phyloP scores from a whole-genome alignment of 345 rosid species.

The Pugionium dolabratum region DNA sequence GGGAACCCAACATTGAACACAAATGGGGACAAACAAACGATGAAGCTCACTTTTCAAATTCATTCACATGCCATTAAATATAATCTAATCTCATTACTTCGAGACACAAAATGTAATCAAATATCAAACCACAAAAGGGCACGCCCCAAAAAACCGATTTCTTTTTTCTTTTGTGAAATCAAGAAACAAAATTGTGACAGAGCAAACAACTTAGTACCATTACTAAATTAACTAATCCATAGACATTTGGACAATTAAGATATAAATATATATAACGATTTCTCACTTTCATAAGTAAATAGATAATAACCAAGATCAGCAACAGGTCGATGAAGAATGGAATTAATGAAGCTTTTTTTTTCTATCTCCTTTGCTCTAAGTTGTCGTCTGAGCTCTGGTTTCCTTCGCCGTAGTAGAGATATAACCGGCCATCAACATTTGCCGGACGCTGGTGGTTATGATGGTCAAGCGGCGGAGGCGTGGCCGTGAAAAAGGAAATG shows the following conservation, averaged over 20 bases:
- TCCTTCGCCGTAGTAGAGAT: conserved; percentile 56
- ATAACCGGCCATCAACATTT: conserved; percentile 31
- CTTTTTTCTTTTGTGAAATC: conserved; percentile 47
- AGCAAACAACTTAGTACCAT: conserved; percentile 34
- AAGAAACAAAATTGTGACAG: conserved; percentile 40
- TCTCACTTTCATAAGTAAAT: too few relatives aligned
- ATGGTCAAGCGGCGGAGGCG: conserved; percentile 55
- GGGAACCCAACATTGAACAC: conserved; percentile 72
- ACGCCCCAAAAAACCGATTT: conserved; percentile 36
- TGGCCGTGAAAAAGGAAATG: conserved; percentile 66
- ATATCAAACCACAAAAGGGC: conserved; percentile 7
- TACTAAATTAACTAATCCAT: conserved; percentile 23
- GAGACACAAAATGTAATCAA: conserved; percentile 30
- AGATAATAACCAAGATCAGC: conserved; percentile 49
- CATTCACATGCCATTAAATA: conserved; percentile 25
- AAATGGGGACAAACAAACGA: conserved; percentile 68
- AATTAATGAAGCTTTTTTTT: conserved; percentile 22
- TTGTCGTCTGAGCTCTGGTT: conserved; percentile 66
- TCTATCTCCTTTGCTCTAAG: conserved; percentile 68
- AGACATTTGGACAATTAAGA: not conserved
- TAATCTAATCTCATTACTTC: conserved; percentile 31
- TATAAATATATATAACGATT: not conserved
- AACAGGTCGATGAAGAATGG: not conserved
- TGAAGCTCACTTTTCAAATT: conserved; percentile 40
- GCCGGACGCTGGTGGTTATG: conserved; percentile 69